phyloP scores from a whole-genome alignment of 78 protist species.

The Speleostelium caveatum region DNA sequence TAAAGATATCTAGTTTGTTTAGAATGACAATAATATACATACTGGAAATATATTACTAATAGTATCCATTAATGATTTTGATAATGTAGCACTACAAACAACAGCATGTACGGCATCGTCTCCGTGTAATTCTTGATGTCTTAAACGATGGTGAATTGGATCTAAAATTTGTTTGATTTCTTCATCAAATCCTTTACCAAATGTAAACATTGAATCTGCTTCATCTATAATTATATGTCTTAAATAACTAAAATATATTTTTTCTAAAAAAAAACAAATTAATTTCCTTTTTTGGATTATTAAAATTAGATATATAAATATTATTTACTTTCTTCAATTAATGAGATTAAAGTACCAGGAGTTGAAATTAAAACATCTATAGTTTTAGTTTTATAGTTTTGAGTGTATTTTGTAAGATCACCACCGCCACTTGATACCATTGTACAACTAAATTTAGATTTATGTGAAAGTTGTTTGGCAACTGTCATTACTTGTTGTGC shows the following conservation, averaged over 20 bases:
- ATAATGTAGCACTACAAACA: slow-evolving; percentile 70
- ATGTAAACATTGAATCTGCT: slow-evolving; percentile 86
- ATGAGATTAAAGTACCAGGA: slow-evolving; percentile 70
- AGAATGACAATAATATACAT: neutral
- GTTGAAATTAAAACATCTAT: slow-evolving; percentile 80
- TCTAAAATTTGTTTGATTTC: slow-evolving; percentile 46
- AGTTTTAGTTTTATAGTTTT: neutral
- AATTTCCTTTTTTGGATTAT: neutral
- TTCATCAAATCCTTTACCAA: slow-evolving; percentile 75
- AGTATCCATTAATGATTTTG: slow-evolving; percentile 23
- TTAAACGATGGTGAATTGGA: slow-evolving; percentile 45
- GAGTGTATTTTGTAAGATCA: slow-evolving; percentile 1
- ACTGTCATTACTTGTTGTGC: slow-evolving; percentile 72
- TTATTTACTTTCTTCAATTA: slow-evolving; percentile 32
- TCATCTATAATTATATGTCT: slow-evolving; percentile 80
- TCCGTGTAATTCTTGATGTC: neutral
- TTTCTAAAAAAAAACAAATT: neutral
- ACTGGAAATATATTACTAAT: slow-evolving; percentile 47
- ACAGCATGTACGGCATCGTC: neutral
- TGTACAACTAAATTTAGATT: slow-evolving; percentile 21
- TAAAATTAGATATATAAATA: neutral
- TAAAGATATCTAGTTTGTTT: neutral
- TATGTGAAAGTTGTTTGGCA: slow-evolving; percentile 52
- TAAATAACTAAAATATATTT: slow-evolving; percentile 41
- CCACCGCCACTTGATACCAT: slow-evolving; percentile 66